Base-by-base conservation (phyloP, 2,329 filamentous ascomycete species). In the Claviceps pazoutovae region DNA sequence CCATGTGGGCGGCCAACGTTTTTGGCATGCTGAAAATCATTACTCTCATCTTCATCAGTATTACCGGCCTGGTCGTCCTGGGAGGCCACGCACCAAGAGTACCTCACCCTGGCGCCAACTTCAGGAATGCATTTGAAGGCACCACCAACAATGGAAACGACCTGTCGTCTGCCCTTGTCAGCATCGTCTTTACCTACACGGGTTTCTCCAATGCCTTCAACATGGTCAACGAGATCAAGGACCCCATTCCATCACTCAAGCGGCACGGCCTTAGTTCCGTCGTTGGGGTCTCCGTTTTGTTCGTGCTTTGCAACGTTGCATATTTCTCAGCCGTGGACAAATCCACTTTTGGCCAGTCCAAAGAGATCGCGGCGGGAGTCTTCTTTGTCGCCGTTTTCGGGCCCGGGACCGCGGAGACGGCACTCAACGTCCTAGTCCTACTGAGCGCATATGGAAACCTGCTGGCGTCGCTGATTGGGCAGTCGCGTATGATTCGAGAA, bases 371-470 rank as follows among this genome's bases (percentile, higher is more conserved):
- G 0, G 79, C 80, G 0, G 70, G 72, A 17, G 62, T 81, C 6
- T 80, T 83, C 63, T 84, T 84, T 60, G 65, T 71, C 5, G 73
- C 74, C 1, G 74, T 80, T 0, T 82, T 83, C 50, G 78, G 78
- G 0, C 61, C 62, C 1, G 66, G 66, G 34, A 59, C 66, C 2
- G 74, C 77, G 1, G 71, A 74, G 1, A 71, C 69, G 5, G 79
- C 72, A 0, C 64, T 83, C 14, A 81, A 80, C 55, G 72, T 81
- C 7, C 66, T 80, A 0, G 77, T 82, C 13, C 68, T 75, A 1
- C 59, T 82, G 2, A 77, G 74, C 54, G 72, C 78, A 0, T 81
- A 80, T 52, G 79, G 79, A 0, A 83, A 82, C 39, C 61, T 83
- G 8, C 61, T 82, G 13, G 75, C 74, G 1, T 73, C 79, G 0